These are phyloP conservation scores for Eucalyptus curtisii DNA, from an alignment of 345 rosid genomes.

Conservation along the genomic window DNA sequence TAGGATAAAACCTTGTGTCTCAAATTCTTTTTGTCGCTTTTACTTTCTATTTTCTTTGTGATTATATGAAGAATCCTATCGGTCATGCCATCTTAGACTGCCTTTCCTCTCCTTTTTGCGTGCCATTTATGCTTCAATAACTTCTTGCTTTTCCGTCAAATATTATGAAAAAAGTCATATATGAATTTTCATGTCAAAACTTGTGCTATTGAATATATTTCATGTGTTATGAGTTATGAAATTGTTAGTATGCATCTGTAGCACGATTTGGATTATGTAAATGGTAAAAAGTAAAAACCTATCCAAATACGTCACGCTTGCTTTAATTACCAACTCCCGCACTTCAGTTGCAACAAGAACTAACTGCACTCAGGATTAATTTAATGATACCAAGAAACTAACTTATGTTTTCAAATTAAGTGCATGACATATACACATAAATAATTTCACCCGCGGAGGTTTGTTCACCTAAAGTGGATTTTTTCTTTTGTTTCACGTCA, in stretches of 20 bases:
- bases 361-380: neutral
- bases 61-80: accelerated
- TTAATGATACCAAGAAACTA: neutral
- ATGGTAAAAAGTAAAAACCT: neutral
- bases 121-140: neutral
- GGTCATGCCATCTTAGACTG: neutral
- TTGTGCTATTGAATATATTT: neutral
- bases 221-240: neutral
- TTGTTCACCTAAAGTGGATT: neutral
- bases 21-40: neutral
- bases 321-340: neutral
- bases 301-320: neutral
- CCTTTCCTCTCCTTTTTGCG: neutral
- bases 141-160: neutral
- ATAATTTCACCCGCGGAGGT: neutral
- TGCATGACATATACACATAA: neutral
- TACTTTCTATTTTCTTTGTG: neutral
- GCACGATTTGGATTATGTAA: neutral
- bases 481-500: neutral
- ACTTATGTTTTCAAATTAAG: neutral
- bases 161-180: neutral
- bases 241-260: neutral
- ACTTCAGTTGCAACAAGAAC: neutral
- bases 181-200: neutral
- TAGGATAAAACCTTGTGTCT: neutral